Percentiles rank a stretch among this genome's conserved stretches.
These are phyloP conservation scores for Datura wrightii DNA, from an alignment of 257 asterid species.

Conservation along the genomic window DNA sequence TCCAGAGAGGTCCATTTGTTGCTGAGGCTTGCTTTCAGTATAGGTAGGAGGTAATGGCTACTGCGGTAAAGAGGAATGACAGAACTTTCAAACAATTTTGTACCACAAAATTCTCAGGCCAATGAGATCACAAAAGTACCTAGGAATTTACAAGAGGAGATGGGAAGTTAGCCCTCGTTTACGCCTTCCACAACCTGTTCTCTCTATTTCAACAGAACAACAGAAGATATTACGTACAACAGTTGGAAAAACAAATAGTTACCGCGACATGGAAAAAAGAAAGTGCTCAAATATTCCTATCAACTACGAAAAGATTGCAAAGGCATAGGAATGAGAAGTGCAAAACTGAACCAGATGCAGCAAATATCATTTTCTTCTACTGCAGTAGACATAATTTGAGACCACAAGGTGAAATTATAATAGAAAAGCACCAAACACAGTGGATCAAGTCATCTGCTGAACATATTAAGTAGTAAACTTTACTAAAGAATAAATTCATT, in stretches of 20 bases:
- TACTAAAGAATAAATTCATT: background rate
- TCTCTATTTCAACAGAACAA: background rate
- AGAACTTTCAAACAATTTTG: background rate
- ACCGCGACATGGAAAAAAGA: background rate
- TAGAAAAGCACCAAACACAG: background rate
- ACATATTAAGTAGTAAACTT: background rate
- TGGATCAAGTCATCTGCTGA: too few species aligned
- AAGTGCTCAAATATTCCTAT: background rate
- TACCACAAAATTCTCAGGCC: background rate
- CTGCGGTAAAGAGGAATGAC: background rate
- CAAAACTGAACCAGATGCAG: background rate
- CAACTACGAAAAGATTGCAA: background rate
- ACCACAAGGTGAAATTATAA: background rate
- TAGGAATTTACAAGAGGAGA: background rate
- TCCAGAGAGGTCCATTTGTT: background rate
- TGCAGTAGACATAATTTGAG: background rate
- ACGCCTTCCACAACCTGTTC: background rate
- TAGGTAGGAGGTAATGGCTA: background rate
- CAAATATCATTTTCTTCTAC: background rate
- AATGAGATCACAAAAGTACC: background rate
- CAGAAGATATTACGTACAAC: background rate
- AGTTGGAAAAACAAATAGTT: background rate
- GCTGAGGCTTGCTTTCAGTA: background rate
- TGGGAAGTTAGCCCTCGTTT: background rate
- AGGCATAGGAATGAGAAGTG: background rate